Evolutionary conservation across 2,329 filamentous ascomycete genomes (phyloP).

Genomic region (Tetracladium maxilliforme): DNA sequence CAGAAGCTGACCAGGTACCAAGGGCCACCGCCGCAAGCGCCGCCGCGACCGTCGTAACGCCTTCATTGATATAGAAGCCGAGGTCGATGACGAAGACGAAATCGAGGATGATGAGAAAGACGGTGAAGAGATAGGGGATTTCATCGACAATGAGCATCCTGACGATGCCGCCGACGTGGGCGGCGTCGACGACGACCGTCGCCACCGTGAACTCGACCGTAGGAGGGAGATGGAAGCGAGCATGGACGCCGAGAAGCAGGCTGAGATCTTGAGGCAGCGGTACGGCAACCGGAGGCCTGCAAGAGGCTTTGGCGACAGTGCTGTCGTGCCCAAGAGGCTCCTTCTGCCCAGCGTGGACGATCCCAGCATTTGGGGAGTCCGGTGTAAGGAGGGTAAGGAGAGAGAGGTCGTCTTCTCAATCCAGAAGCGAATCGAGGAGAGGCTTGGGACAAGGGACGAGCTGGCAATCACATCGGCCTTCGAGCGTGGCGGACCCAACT

Average conservation of each 20-base stretch:
- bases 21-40: slow-evolving; percentile 68
- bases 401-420: slow-evolving; percentile 78
- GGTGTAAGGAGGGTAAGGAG: slow-evolving; percentile 92
- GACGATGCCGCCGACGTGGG: slow-evolving; percentile 74
- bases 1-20: slow-evolving; percentile 22
- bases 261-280: slow-evolving; percentile 70
- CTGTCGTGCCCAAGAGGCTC: slow-evolving; percentile 70
- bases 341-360: slow-evolving; percentile 89
- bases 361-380: slow-evolving; percentile 87
- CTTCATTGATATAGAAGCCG: slow-evolving; percentile 96
- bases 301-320: slow-evolving; percentile 51
- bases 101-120: slow-evolving; percentile 83
- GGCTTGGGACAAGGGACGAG: slow-evolving; percentile 61
- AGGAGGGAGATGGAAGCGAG: slow-evolving; percentile 76
- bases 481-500: slow-evolving; percentile 65
- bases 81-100: slow-evolving; percentile 89
- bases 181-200: slow-evolving; percentile 74
- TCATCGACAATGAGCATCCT: slow-evolving; percentile 79
- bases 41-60: slow-evolving; percentile 62
- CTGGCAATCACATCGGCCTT: slow-evolving; percentile 81
- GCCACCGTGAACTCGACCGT: slow-evolving; percentile 87
- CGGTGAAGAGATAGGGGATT: slow-evolving; percentile 60
- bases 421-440: slow-evolving; percentile 78
- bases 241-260: slow-evolving; percentile 87
- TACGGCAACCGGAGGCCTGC: slow-evolving; percentile 67